phyloP scores from a whole-genome alignment of 169 alveolate genomes.

The Eimeria zaria region DNA sequence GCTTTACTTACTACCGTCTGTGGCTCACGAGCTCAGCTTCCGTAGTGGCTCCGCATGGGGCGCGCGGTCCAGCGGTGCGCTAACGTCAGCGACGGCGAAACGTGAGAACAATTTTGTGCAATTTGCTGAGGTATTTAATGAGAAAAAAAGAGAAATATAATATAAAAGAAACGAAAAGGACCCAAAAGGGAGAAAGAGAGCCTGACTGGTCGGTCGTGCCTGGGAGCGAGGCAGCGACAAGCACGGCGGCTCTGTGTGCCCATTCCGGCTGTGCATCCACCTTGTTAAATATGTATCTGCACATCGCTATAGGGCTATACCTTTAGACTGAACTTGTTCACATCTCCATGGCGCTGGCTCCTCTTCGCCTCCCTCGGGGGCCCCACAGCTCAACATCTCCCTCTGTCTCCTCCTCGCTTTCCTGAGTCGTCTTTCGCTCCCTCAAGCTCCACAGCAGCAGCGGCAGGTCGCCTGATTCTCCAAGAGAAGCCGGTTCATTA shows the following conservation, averaged over 20 bases:
- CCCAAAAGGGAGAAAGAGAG: background rate
- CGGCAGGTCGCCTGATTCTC: background rate
- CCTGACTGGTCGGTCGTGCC: constrained; percentile 9
- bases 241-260: background rate
- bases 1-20: background rate
- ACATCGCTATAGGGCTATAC: background rate
- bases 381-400: constrained; percentile 37
- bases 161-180: background rate
- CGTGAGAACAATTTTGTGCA: background rate
- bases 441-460: background rate
- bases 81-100: background rate
- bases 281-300: background rate
- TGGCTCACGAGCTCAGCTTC: background rate
- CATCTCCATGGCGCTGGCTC: background rate
- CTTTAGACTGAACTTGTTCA: background rate
- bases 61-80: constrained; percentile 37
- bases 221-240: constrained; percentile 29
- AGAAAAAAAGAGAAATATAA: background rate
- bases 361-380: constrained; percentile 13
- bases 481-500: background rate
- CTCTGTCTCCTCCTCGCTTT: background rate
- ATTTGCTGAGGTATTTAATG: background rate
- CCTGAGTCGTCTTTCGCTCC: background rate
- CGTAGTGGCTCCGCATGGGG: constrained; percentile 19
- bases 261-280: background rate